A percentile compares a stretch with the other conserved stretches of the same genome.
Evolutionary conservation across 2,329 filamentous ascomycete genomes (phyloP).

Genomic region (Fonsecaea multimorphosa): DNA sequence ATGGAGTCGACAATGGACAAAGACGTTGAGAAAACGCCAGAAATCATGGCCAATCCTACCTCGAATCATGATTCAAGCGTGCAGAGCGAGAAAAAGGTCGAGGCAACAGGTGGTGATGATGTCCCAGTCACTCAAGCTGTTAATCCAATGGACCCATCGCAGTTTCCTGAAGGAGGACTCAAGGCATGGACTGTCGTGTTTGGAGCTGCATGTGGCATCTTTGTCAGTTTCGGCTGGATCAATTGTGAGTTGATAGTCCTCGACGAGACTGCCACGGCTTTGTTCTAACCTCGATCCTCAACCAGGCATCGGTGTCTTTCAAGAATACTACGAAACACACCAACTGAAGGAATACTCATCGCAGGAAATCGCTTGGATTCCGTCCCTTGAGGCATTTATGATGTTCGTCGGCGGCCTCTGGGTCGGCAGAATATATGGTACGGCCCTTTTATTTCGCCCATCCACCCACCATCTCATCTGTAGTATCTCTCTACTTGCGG

Average conservation of each 20-base stretch:
- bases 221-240: slow-evolving; percentile 50
- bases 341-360: slow-evolving; percentile 58
- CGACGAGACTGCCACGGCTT: not conserved
- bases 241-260: slow-evolving; percentile 36
- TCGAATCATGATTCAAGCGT: slow-evolving; percentile 12
- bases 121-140: slow-evolving; percentile 12
- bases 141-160: slow-evolving; percentile 37
- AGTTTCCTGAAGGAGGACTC: slow-evolving; percentile 50
- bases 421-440: slow-evolving; percentile 38
- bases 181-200: slow-evolving; percentile 53
- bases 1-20: slow-evolving; percentile 11
- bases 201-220: slow-evolving; percentile 51
- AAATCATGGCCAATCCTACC: not conserved
- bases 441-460: not conserved
- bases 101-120: slow-evolving; percentile 13
- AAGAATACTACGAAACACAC: slow-evolving; percentile 64
- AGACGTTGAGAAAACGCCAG: slow-evolving; percentile 22
- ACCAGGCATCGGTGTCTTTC: slow-evolving; percentile 58
- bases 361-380: slow-evolving; percentile 65
- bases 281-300: not conserved
- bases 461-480: not conserved
- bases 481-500: not conserved
- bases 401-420: slow-evolving; percentile 43
- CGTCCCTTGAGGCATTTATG: slow-evolving; percentile 58
- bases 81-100: slow-evolving; percentile 8